Base-by-base conservation (phyloP, 805 yeast species). In the Kluyveromyces starmeri region DNA sequence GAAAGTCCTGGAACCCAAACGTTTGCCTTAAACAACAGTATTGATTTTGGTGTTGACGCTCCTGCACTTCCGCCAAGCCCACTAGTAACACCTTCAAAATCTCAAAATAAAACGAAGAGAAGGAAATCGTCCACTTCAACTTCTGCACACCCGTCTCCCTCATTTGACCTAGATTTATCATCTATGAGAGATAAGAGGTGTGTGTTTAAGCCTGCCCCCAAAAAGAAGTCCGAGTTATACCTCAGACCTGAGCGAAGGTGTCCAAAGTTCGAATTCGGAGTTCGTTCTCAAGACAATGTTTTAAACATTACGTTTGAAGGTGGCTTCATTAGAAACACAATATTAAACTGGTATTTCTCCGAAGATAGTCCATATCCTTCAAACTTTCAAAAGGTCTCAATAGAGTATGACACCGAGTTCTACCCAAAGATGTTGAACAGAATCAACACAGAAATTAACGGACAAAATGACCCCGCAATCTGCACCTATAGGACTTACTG, bases 161-260 rank as follows among this genome's bases (percentile, higher is more conserved):
- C 28, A 10, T n/a, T 20, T 6, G 13, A 2, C 8, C 4, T n/a
- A 11, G 33, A 30, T 14, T 3, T 13, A 13, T 20, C 22, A 18
- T 20, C n/a, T 16, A 5, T 30, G 17, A 30, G 14, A 15, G 26
- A 30, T 21, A 22, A 20, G 16, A 12, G 25, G n/a, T 30, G 33
- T 20, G 4, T 20, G 11, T 30, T 30, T 12, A 30, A 20, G 19
- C 25, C 33, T 6, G 33, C 33, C 4, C 33, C 33, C 13, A 30
- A 21, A 18, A 30, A 22, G 7, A 30, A 30, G 16, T 19, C 33
- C 9, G 25, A 30, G 18, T 13, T 30, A 7, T 30, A 30, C 16
- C 33, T 30, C 7, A 16, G 33, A 13, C 33, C 33, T 13, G 33
- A 30, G 15, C 20, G 33, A 21, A 20, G 33, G 16, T 30, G 33